Percentiles rank a stretch among this genome's conserved stretches.
phyloP scores from a whole-genome alignment of 768 basidiomycete genomes.

The Xanthoconium purpureum region DNA sequence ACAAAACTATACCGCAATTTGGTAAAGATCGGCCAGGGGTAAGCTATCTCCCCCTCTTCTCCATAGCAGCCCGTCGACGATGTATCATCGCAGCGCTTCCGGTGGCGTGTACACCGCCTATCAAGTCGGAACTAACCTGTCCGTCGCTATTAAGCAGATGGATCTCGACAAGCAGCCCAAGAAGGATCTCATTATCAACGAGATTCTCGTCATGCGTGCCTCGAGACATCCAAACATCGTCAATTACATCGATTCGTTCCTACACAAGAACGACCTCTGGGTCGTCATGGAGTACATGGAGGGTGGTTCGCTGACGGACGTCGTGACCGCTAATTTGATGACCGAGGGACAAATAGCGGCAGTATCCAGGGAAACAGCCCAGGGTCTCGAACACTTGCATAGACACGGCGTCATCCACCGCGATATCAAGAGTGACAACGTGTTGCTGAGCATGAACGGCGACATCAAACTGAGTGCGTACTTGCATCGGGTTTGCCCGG shows the following conservation, averaged over 20 bases:
- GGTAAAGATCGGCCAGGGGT: constrained; percentile 99
- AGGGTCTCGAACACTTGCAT: constrained; percentile 93
- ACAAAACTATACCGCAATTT: constrained; percentile 89
- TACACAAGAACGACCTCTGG: constrained; percentile 98
- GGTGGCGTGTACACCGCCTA: constrained; percentile 99
- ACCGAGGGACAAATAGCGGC: constrained; percentile 98
- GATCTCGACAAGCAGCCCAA: constrained; percentile 99
- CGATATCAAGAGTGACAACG: constrained; percentile 99
- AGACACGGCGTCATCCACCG: constrained; percentile 97
- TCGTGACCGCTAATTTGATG: constrained; percentile 88
- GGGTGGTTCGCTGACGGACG: constrained; percentile 90
- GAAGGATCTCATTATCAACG: constrained; percentile 99
- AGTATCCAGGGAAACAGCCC: constrained; percentile 87
- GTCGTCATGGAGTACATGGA: constrained; percentile 99
- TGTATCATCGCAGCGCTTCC: constrained; percentile 61
- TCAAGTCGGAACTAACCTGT: constrained; percentile 90
- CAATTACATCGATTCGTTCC: constrained; percentile 98
- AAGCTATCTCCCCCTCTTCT: constrained; percentile 26
- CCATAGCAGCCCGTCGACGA: not conserved
- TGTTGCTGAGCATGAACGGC: constrained; percentile 85
- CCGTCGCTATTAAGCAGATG: constrained; percentile 99
- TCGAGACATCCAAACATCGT: constrained; percentile 98
- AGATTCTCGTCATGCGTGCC: constrained; percentile 98
- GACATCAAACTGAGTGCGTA: constrained; percentile 97
- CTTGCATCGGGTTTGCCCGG: not conserved